Percentiles rank a stretch among this genome's conserved stretches.
Conservation (phyloP, 78 protist genomes). For the Bigelowiella natans region DNA sequence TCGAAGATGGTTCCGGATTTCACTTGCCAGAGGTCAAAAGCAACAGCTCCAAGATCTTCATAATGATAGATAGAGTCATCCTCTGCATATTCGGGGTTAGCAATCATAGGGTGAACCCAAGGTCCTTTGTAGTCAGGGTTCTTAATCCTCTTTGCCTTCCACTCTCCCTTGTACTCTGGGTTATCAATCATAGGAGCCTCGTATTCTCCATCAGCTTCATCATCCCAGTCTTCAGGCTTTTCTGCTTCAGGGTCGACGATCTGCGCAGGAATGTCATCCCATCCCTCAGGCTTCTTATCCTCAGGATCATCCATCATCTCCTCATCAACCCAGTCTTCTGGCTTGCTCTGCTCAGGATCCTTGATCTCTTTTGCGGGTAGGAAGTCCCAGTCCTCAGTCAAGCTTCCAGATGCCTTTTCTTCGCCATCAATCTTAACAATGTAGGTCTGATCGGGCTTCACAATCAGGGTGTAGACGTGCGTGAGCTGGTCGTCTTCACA, state of each 20-base stretch:
- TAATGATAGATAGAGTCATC: not conserved
- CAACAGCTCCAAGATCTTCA: not conserved
- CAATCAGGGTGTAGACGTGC: constrained; percentile 94
- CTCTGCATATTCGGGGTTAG: constrained; percentile 16
- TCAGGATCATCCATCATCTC: constrained; percentile 75
- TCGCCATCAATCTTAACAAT: constrained; percentile 72
- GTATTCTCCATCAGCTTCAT: constrained; percentile 96
- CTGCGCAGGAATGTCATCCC: not conserved
- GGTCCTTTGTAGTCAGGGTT: constrained; percentile 41
- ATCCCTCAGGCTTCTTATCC: constrained; percentile 79
- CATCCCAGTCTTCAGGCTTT: constrained; percentile 91
- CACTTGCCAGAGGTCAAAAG: constrained; percentile 25
- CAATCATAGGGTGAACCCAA: constrained; percentile 18
- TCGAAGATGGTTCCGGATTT: constrained; percentile 22
- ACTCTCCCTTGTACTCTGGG: constrained; percentile 43
- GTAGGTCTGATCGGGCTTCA: constrained; percentile 85
- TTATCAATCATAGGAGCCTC: constrained; percentile 74
- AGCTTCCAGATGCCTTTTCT: constrained; percentile 63
- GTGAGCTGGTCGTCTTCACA: constrained; percentile 63
- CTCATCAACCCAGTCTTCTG: constrained; percentile 84
- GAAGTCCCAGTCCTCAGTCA: constrained; percentile 75
- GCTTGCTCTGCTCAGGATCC: constrained; percentile 62
- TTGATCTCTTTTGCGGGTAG: constrained; percentile 67
- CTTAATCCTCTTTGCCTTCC: constrained; percentile 30
- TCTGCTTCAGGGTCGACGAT: not conserved